phyloP scores from a whole-genome alignment of 1,284 basidiomycete genomes.

The Abortiporus biennis region DNA sequence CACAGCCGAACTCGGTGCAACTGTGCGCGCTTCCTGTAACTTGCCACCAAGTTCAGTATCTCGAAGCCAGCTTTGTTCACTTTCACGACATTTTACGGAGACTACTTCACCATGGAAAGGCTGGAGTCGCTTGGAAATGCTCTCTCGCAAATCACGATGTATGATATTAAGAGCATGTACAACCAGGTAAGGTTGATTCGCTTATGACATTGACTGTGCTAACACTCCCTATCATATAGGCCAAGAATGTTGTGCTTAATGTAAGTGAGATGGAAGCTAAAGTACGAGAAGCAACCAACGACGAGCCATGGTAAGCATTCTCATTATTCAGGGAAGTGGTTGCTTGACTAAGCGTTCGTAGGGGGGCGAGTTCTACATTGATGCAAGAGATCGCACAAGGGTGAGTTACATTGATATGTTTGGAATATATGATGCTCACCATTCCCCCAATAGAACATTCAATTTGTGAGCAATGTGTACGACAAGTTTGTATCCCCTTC shows the following conservation, averaged over 20 bases:
- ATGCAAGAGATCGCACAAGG: constrained; percentile 99
- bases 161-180: constrained; percentile 93
- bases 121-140: constrained; percentile 63
- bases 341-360: constrained; percentile 25
- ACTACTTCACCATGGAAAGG: constrained; percentile 27
- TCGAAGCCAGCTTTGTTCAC: no score
- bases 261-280: constrained; percentile 97
- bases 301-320: constrained; percentile 84
- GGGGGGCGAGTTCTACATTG: constrained; percentile 96
- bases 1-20: no score
- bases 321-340: neutral
- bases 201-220: constrained; percentile 1
- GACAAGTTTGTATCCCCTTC: constrained; percentile 21
- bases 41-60: no score
- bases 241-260: constrained; percentile 89
- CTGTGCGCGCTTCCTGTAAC: no score
- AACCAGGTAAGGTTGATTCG: constrained; percentile 58
- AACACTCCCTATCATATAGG: constrained; percentile 36
- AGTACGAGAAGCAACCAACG: constrained; percentile 95
- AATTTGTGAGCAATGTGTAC: constrained; percentile 92
- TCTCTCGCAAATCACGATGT: constrained; percentile 76
- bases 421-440: neutral
- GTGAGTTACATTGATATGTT: constrained; percentile 39
- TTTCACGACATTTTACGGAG: neutral
- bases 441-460: constrained; percentile 58